Conservation (phyloP, 805 yeast genomes). For the Spathaspora gorwiae region DNA sequence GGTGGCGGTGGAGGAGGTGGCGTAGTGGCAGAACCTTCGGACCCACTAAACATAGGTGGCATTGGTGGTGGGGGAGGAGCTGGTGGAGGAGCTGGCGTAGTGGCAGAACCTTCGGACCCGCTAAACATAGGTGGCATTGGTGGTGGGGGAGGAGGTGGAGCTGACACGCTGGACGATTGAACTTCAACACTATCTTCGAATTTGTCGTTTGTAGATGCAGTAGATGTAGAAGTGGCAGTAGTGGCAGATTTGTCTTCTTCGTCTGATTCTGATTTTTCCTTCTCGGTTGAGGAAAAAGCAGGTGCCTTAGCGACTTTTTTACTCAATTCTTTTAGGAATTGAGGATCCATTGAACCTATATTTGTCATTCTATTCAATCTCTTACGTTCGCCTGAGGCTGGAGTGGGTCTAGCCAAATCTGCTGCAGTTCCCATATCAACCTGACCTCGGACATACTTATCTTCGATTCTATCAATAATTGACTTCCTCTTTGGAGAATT, state of each 20-base stretch:
- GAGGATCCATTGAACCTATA: conserved; percentile 40
- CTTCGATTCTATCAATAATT: conserved; percentile 34
- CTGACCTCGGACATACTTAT: conserved; percentile 44
- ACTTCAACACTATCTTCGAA: neutral
- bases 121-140: conserved; percentile 6
- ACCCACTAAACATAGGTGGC: conserved; percentile 8
- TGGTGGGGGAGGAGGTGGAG: conserved; percentile 20
- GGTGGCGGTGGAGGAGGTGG: conserved; percentile 26
- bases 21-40: conserved; percentile 1
- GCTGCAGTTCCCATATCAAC: conserved; percentile 16
- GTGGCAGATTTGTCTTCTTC: conserved; percentile 6
- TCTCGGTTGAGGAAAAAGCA: conserved; percentile 25
- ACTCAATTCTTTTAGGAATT: conserved; percentile 51
- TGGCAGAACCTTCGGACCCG: conserved; percentile 1
- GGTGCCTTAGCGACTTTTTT: conserved; percentile 40
- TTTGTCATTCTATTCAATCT: conserved; percentile 25
- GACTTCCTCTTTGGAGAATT: conserved; percentile 9
- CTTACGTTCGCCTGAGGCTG: conserved; percentile 20
- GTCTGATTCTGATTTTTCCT: conserved; percentile 5
- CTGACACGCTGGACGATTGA: conserved; percentile 11
- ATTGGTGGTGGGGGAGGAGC: conserved; percentile 25
- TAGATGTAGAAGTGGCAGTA: conserved; percentile 24
- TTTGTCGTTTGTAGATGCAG: conserved; percentile 13
- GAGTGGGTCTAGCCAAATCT: conserved; percentile 4
- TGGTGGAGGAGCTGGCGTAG: conserved; percentile 27